Conservation (phyloP, 2,329 filamentous ascomycete species). For the Aspergillus sojae region DNA sequence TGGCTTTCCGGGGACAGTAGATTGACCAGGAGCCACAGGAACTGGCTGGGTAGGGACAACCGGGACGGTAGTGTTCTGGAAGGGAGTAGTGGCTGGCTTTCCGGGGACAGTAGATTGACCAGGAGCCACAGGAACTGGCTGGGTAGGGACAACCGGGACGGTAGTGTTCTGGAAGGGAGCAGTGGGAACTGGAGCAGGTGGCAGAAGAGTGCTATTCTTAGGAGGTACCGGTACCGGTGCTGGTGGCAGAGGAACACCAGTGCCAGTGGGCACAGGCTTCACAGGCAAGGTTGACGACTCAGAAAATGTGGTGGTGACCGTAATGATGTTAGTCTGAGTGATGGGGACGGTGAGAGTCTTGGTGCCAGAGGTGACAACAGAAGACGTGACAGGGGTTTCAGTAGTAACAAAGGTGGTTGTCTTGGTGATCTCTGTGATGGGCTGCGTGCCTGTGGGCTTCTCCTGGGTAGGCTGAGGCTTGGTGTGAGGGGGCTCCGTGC, state of each 20-base stretch:
- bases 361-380: constrained; percentile 33
- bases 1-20: neutral
- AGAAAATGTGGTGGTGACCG: constrained; percentile 30
- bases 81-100: constrained; percentile 6
- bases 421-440: constrained; percentile 29
- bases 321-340: constrained; percentile 36
- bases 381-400: constrained; percentile 34
- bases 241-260: constrained; percentile 14
- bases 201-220: constrained; percentile 10
- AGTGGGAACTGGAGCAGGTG: constrained; percentile 8
- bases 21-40: constrained; percentile 11
- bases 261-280: constrained; percentile 16
- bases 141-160: constrained; percentile 11
- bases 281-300: constrained; percentile 23
- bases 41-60: constrained; percentile 16
- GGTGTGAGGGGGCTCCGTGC: neutral
- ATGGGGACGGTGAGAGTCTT: constrained; percentile 32
- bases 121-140: constrained; percentile 18
- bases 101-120: neutral
- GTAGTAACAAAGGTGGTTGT: constrained; percentile 39
- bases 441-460: neutral
- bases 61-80: constrained; percentile 22
- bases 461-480: neutral
- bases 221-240: neutral
- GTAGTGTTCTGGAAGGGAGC: constrained; percentile 24